Evolutionary conservation across 1,284 basidiomycete species (phyloP).

Genomic region (Microbotryum lychnidis-dioicae): DNA sequence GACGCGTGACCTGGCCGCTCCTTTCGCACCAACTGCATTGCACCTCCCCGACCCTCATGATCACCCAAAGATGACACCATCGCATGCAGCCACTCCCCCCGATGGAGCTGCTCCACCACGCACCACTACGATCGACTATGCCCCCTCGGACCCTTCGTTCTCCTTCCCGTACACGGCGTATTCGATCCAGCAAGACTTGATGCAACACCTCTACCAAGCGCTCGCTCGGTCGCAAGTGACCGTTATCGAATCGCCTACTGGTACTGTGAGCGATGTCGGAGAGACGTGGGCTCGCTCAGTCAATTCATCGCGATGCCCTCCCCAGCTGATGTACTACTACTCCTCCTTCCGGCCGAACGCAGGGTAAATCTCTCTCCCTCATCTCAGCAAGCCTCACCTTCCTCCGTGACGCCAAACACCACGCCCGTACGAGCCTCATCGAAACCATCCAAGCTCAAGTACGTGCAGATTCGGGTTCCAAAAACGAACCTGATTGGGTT

Average conservation of each 20-base stretch:
- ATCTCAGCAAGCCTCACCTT: conserved; percentile 43
- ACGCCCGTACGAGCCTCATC: conserved; percentile 23
- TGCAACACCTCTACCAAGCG: conserved; percentile 73
- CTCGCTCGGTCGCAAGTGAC: conserved; percentile 67
- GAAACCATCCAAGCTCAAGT: conserved; percentile 19
- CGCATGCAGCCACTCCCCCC: too few species aligned
- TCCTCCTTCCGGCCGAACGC: not conserved
- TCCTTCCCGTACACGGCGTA: conserved; percentile 72
- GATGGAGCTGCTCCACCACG: too few species aligned
- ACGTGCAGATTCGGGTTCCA: conserved; percentile 5
- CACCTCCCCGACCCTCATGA: too few species aligned
- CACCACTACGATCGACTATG: not conserved
- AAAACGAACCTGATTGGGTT: conserved; percentile 43
- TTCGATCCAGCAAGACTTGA: conserved; percentile 75
- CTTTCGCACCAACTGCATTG: too few species aligned
- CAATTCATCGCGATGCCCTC: too few species aligned
- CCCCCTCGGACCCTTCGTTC: conserved; percentile 17
- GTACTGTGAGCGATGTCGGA: conserved; percentile 37
- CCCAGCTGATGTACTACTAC: too few species aligned
- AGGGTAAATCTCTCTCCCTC: conserved; percentile 44
- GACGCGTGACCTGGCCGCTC: too few species aligned
- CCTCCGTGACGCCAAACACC: conserved; percentile 35
- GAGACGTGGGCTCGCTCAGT: too few species aligned
- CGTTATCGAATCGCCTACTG: conserved; percentile 51
- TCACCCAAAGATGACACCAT: too few species aligned